phyloP scores from a whole-genome alignment of 2,329 filamentous ascomycete genomes.

The Gremmenia infestans region DNA sequence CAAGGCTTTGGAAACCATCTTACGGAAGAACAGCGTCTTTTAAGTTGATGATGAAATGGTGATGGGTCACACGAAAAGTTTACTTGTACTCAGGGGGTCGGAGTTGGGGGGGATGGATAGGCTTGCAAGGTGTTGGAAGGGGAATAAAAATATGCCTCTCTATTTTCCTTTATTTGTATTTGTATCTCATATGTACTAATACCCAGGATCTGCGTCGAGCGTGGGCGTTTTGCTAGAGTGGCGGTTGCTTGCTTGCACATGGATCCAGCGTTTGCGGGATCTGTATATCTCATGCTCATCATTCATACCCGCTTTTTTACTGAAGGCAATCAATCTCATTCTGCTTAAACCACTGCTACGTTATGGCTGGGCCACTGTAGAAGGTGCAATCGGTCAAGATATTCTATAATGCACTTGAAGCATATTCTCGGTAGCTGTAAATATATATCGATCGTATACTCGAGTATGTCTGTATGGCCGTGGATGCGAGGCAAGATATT shows the following conservation, averaged over 20 bases:
- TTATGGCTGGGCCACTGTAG: background rate
- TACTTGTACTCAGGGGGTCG: background rate
- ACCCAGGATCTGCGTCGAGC: background rate
- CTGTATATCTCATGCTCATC: background rate
- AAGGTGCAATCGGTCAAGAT: background rate
- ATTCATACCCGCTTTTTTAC: background rate
- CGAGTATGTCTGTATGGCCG: no score
- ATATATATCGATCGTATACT: no score
- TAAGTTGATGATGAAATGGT: background rate
- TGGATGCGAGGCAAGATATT: no score
- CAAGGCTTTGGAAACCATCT: constrained; percentile 46
- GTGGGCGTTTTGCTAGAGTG: background rate
- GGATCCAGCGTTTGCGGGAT: no score
- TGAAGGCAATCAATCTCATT: background rate
- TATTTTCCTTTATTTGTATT: background rate
- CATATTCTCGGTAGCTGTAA: no score
- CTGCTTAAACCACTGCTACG: background rate
- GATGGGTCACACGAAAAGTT: no score
- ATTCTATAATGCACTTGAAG: no score
- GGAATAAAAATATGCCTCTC: background rate
- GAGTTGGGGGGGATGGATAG: background rate
- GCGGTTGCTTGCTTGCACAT: background rate
- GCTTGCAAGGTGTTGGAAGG: background rate
- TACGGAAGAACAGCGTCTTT: constrained; percentile 46
- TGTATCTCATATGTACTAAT: background rate